Base-by-base conservation (phyloP, 2,329 filamentous ascomycete genomes). In the Beauveria bassiana region DNA sequence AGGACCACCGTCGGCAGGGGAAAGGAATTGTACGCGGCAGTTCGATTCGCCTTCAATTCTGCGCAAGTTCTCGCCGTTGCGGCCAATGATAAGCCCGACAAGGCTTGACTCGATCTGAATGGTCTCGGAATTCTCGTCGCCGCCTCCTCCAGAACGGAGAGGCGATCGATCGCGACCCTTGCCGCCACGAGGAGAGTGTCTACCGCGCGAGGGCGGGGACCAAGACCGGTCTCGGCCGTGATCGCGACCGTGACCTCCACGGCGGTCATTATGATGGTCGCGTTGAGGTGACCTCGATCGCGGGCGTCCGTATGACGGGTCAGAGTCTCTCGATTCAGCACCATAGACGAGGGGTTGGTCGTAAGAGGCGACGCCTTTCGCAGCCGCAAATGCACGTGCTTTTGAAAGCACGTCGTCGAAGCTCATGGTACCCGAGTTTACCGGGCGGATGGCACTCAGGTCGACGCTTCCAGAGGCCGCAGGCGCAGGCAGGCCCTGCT, bases 31-130 rank as follows among this genome's bases (percentile, higher is more conserved):
- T 28, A 96, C 91, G 63, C 92, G 83, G 68, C 91, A 93, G 59
- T 86, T 86, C 53, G 88, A 91, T 68, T 96, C 91, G 51, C 84
- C 80, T 74, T 96, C 93, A 66, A 96, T 91, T 62, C 90, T 87
- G 66, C 91, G 83, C 49, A 96, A 78, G 68, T 96, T 96, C 76
- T 96, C 93, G 66, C 92, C 92, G 70, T 93, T 89, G 63, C 92
- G 86, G 59, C 92, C 92, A 70, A 96, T 96, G 69, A 96, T 96
- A 40, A 96, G 80, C 47, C 92, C 92, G 57, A 96, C 92, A 53
- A 96, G 81, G 68, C 86, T 90, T 24, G 90, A 91, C 71, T 96
- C 91, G 69, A 96, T 91, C 68, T 89, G 84, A 66, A 96, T 92
- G 26, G 88, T 89, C 76, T 96, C 92, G 26, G 84, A 83, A 69